Evolutionary conservation across 371 early-diverging fungal species (phyloP), one percentile per base, ranked within the genome.

Genomic region (Mucor saturninus): DNA sequence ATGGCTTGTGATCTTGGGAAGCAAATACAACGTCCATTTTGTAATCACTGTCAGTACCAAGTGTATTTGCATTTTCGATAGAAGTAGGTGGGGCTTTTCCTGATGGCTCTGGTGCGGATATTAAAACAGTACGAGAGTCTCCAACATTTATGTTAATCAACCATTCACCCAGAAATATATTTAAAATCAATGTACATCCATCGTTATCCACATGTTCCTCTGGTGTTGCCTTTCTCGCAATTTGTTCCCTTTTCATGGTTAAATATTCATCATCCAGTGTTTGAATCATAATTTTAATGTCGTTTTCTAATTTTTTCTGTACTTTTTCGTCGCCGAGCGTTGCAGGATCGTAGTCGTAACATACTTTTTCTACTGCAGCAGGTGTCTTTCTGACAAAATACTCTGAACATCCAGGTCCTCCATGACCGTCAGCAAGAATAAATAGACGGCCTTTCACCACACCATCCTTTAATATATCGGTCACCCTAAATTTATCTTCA

Each of bases 61-160:
- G 32, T 21, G 57, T 43, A 28, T 52, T 48, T 54, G 62, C 56
- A 21, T 52, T 59, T 14, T 70, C 58, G 29, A 60, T 59, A 28
- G 62, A 51, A 40, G 52, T 64, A 15, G 68, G 61, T 21, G 56
- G 45, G 6, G 60, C 68, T 1, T 35, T 35, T 35, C 72, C 64
- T 0, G 63, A 46, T 21, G 74, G 69, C 26, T 79, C 83, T 13
- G 83, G 80, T 11, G 77, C 79, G 13, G 83, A 77, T 43, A 80
- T 77, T 37, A 85, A 62, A 28, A 93, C 83, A 1, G 90, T 85
- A n/a, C 95, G 84, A 26, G 91, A 89, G 69, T 94, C 93, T 21
- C 95, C 95, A 4, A 94, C 90, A 62, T 94, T 94, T 58, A 87
- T 69, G 72, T 90, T 91, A 49, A 92, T 83, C 13, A 92, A 62